Conservation (phyloP, 768 basidiomycete species). For the Russula emetica region DNA sequence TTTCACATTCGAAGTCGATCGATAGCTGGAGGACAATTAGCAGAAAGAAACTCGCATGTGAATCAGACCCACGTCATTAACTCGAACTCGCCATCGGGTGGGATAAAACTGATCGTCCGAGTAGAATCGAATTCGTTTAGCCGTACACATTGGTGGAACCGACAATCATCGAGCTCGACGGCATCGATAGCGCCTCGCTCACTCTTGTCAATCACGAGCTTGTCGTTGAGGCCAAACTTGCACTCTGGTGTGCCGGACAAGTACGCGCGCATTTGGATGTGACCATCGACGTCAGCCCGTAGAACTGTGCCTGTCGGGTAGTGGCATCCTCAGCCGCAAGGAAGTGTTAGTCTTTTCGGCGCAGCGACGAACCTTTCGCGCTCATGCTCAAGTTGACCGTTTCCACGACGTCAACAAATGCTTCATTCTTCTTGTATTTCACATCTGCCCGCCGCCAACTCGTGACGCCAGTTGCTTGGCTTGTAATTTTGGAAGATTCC, state of each 20-base stretch:
- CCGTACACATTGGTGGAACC: conserved; percentile 97
- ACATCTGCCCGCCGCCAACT: conserved; percentile 95
- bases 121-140: conserved; percentile 91
- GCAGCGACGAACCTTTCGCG: conserved; percentile 67
- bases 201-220: conserved; percentile 91
- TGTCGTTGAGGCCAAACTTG: conserved; percentile 98
- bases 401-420: conserved; percentile 99
- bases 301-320: conserved; percentile 65
- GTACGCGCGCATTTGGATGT: conserved; percentile 97
- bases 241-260: conserved; percentile 96
- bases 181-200: conserved; percentile 57
- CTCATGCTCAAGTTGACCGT: conserved; percentile 96
- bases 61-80: conserved; percentile 73
- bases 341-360: neutral
- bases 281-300: conserved; percentile 96
- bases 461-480: conserved; percentile 93
- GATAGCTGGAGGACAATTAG: conserved; percentile 59
- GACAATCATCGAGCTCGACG: conserved; percentile 96
- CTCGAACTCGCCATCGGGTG: conserved; percentile 98
- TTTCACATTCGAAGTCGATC: conserved; percentile 94
- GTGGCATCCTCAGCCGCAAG: conserved; percentile 4
- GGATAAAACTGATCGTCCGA: conserved; percentile 93
- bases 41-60: neutral
- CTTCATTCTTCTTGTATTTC: conserved; percentile 99
- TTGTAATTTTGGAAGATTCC: conserved; percentile 95